Conservation (phyloP, 192 early-diverging fungal species). For the Entomortierella beljakovae region DNA sequence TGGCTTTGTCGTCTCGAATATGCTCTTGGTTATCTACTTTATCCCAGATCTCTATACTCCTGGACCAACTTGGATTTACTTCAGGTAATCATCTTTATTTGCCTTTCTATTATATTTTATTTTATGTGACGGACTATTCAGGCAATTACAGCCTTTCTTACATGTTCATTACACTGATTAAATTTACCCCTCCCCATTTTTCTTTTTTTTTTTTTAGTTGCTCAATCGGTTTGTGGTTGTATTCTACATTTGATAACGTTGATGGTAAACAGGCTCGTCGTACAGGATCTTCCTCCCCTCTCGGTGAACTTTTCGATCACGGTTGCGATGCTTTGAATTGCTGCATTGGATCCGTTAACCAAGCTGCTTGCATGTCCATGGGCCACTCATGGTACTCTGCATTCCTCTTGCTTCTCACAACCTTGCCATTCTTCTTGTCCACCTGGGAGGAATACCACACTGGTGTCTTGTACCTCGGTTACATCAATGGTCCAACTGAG, state of each 20-base stretch:
- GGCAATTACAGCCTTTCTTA: too few species aligned
- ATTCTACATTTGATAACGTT: constrained; percentile 92
- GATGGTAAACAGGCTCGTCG: constrained; percentile 89
- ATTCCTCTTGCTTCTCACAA: constrained; percentile 70
- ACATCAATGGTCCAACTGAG: constrained; percentile 90
- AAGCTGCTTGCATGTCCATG: constrained; percentile 78
- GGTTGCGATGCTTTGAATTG: constrained; percentile 91
- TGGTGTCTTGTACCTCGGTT: constrained; percentile 83
- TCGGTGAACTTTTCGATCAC: constrained; percentile 89
- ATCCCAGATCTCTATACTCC: constrained; percentile 77
- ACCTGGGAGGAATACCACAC: constrained; percentile 95
- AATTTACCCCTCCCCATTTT: background rate
- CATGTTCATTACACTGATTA: too few species aligned
- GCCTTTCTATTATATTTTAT: too few species aligned
- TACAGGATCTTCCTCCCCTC: constrained; percentile 79
- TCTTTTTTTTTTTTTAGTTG: constrained; percentile 65
- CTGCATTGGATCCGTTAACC: constrained; percentile 77
- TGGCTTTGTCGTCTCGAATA: constrained; percentile 79
- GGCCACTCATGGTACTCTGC: constrained; percentile 77
- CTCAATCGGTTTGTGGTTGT: constrained; percentile 85
- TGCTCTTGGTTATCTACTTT: constrained; percentile 75
- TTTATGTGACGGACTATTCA: too few species aligned
- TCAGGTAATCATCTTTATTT: constrained; percentile 56
- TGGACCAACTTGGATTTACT: constrained; percentile 78
- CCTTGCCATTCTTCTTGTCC: constrained; percentile 84